Evolutionary conservation across 2,329 filamentous ascomycete species (phyloP).

Genomic region (Graphilbum fragrans): DNA sequence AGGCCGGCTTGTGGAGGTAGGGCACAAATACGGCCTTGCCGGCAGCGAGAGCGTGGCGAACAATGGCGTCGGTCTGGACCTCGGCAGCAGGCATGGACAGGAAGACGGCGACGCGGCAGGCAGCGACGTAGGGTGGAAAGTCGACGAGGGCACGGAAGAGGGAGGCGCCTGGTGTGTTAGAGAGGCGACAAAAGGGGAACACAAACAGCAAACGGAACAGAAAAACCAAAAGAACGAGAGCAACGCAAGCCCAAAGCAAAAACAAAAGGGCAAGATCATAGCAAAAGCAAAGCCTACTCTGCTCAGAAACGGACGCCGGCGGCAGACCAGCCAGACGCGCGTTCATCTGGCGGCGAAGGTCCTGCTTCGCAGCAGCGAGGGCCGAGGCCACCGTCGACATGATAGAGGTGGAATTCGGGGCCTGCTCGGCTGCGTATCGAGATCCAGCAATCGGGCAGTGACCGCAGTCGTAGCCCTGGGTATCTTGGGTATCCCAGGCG

Average conservation of each 20-base stretch:
- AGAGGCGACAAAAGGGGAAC: not conserved
- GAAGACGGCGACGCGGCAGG: slow-evolving; percentile 71
- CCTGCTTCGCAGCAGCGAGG: slow-evolving; percentile 59
- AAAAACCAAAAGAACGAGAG: not conserved
- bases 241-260: not conserved
- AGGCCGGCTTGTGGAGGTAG: slow-evolving; percentile 59
- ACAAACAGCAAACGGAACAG: not conserved
- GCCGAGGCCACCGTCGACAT: slow-evolving; percentile 30
- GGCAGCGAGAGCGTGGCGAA: slow-evolving; percentile 61
- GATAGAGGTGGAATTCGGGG: too few species aligned
- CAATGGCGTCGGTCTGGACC: slow-evolving; percentile 71
- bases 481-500: too few species aligned
- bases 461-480: too few species aligned
- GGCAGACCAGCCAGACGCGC: slow-evolving; percentile 48
- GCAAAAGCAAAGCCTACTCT: slow-evolving; percentile 46
- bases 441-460: too few species aligned
- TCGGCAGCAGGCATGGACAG: slow-evolving; percentile 86
- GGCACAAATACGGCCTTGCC: slow-evolving; percentile 89
- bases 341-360: slow-evolving; percentile 61
- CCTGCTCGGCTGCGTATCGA: too few species aligned
- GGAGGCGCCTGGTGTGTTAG: slow-evolving; percentile 39
- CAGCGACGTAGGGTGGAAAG: slow-evolving; percentile 63
- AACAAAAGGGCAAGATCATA: not conserved
- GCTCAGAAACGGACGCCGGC: slow-evolving; percentile 47
- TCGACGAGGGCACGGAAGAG: slow-evolving; percentile 54